Percentiles rank a stretch among this genome's conserved stretches.
Evolutionary conservation across 2,329 filamentous ascomycete species (phyloP).

Genomic region (Xylaria digitata): DNA sequence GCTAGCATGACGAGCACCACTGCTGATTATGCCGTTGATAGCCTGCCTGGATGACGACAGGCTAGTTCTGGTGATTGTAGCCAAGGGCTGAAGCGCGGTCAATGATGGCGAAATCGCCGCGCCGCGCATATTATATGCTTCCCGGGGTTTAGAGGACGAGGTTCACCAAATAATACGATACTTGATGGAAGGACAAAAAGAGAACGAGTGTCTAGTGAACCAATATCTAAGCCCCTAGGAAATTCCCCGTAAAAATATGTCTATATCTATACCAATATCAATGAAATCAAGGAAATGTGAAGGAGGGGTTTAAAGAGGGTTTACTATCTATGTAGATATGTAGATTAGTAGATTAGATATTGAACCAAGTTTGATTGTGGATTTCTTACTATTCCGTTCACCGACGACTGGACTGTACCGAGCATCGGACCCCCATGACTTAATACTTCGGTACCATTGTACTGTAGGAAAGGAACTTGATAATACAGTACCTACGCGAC

Average conservation of each 20-base stretch:
- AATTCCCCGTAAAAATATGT: slow-evolving; percentile 4
- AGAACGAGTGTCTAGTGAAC: slow-evolving; percentile 10
- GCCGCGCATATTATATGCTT: slow-evolving; percentile 45
- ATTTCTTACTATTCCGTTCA: slow-evolving; percentile 15
- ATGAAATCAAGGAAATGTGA: slow-evolving; percentile 9
- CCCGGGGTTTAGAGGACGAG: neutral
- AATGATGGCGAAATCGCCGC: slow-evolving; percentile 45
- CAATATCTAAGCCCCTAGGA: slow-evolving; percentile 6
- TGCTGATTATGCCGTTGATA: slow-evolving; percentile 30
- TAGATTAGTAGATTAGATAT: slow-evolving; percentile 13
- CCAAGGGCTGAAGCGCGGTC: slow-evolving; percentile 47
- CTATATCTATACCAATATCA: slow-evolving; percentile 28
- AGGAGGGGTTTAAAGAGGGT: slow-evolving; percentile 15
- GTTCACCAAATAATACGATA: slow-evolving; percentile 19
- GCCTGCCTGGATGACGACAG: slow-evolving; percentile 44
- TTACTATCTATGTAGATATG: slow-evolving; percentile 3
- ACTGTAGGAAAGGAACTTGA: neutral
- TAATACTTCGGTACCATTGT: neutral
- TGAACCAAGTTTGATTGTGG: slow-evolving; percentile 9
- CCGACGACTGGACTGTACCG: slow-evolving; percentile 6
- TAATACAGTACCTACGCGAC: neutral
- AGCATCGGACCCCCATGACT: slow-evolving; percentile 23
- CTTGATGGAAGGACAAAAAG: slow-evolving; percentile 18
- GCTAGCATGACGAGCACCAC: slow-evolving; percentile 44
- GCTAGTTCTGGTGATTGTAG: slow-evolving; percentile 41